phyloP scores from a whole-genome alignment of 2,329 filamentous ascomycete species.

The Septoria linicola region DNA sequence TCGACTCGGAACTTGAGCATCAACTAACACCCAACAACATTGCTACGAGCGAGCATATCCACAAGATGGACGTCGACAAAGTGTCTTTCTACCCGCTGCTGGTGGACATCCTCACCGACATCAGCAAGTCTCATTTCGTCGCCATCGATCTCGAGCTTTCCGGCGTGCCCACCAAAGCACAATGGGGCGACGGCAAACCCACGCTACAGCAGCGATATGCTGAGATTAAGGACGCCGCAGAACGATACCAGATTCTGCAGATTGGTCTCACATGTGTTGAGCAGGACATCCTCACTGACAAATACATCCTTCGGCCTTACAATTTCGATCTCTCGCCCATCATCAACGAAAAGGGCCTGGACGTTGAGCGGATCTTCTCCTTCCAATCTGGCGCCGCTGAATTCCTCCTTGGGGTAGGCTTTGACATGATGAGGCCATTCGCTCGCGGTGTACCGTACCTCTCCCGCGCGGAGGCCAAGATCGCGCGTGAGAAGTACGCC shows the following conservation, averaged over 20 bases:
- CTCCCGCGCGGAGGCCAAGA: conserved; percentile 57
- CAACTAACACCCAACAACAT: conserved; percentile 16
- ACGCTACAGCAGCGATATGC: conserved; percentile 61
- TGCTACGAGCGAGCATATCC: conserved; percentile 18
- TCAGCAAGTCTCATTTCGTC: conserved; percentile 61
- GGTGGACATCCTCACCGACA: conserved; percentile 56
- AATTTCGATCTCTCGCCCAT: conserved; percentile 64
- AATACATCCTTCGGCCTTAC: conserved; percentile 62
- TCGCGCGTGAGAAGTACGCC: conserved; percentile 47
- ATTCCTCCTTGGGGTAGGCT: conserved; percentile 60
- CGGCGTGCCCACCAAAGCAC: conserved; percentile 53
- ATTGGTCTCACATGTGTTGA: conserved; percentile 65
- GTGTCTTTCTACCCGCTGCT: conserved; percentile 52
- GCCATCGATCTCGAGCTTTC: conserved; percentile 67
- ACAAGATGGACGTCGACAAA: conserved; percentile 58
- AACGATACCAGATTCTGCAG: conserved; percentile 64
- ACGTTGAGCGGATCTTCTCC: conserved; percentile 60
- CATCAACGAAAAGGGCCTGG: conserved; percentile 50
- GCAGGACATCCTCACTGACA: conserved; percentile 54
- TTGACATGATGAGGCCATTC: conserved; percentile 59
- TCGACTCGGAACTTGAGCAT: conserved; percentile 16
- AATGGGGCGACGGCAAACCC: conserved; percentile 43
- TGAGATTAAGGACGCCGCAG: conserved; percentile 60
- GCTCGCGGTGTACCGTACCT: conserved; percentile 61
- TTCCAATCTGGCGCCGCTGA: conserved; percentile 60